phyloP scores from a whole-genome alignment of 768 basidiomycete species.

The Lactarius akahatsu region DNA sequence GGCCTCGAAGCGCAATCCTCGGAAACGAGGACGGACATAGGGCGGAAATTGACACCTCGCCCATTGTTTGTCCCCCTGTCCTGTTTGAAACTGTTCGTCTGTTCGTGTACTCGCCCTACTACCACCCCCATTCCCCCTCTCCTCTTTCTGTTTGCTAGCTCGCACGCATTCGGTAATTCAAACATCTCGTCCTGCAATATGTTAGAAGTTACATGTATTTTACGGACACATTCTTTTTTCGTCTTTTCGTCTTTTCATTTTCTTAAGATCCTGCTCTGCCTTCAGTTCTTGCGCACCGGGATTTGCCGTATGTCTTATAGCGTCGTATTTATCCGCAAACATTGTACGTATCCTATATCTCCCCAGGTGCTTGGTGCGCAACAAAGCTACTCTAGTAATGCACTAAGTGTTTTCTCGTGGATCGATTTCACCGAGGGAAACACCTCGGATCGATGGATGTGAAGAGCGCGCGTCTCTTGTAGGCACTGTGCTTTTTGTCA shows the following conservation, averaged over 20 bases:
- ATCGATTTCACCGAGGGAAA: conserved; percentile 14
- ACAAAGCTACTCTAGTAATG: conserved; percentile 30
- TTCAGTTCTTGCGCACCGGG: conserved; percentile 30
- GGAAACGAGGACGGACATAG: conserved; percentile 56
- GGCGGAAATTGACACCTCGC: conserved; percentile 41
- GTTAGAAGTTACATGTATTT: conserved; percentile 29
- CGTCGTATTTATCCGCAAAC: conserved; percentile 34
- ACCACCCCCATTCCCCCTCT: background rate
- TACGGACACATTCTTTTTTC: conserved; percentile 24
- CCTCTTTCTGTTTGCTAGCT: conserved; percentile 2
- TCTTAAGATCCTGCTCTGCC: conserved; percentile 16
- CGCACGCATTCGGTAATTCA: conserved; percentile 23
- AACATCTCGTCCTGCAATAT: conserved; percentile 29
- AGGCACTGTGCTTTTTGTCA: background rate
- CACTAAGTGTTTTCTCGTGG: conserved; percentile 6
- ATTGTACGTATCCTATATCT: conserved; percentile 28
- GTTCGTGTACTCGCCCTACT: conserved; percentile 9
- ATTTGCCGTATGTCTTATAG: conserved; percentile 35
- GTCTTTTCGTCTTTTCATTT: conserved; percentile 22
- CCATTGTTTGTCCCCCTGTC: conserved; percentile 10
- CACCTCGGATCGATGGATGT: conserved; percentile 22
- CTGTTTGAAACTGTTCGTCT: conserved; percentile 4
- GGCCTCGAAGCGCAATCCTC: conserved; percentile 48
- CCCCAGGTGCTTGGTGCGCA: conserved; percentile 27
- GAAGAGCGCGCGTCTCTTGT: conserved; percentile 3